These are phyloP conservation scores for Serendipita sp. DNA, from an alignment of 768 basidiomycete genomes.

Conservation along the genomic window DNA sequence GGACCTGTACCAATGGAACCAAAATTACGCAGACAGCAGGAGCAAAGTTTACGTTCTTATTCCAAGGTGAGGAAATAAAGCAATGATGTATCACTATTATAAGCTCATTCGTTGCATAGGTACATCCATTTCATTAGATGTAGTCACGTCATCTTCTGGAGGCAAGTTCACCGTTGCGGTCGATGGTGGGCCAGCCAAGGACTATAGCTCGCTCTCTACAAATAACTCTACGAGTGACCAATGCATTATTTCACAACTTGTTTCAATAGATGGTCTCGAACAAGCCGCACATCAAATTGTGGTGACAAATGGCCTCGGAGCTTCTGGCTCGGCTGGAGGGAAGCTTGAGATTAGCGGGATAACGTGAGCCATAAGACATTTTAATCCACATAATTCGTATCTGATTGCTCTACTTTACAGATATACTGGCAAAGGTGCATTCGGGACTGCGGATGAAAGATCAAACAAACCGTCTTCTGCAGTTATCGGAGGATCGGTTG, in stretches of 20 bases:
- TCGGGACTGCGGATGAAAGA: neutral
- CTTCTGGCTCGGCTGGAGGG: neutral
- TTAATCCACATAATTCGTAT: neutral
- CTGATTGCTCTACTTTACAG: neutral
- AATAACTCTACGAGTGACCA: neutral
- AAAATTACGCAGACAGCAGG: neutral
- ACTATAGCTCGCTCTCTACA: too few species aligned
- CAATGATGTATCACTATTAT: too few species aligned
- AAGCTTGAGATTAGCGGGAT: neutral
- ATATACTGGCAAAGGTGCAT: neutral
- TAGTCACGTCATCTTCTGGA: neutral
- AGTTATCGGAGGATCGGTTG: neutral
- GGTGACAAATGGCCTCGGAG: neutral
- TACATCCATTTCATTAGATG: neutral
- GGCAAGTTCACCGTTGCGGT: neutral
- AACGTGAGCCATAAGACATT: neutral
- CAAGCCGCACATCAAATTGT: neutral
- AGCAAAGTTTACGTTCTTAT: neutral
- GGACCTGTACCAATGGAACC: neutral
- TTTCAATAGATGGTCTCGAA: neutral
- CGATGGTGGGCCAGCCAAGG: neutral
- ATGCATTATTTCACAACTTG: neutral
- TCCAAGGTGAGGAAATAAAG: neutral
- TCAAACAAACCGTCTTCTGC: neutral
- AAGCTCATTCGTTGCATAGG: neutral